Percentiles rank a stretch among this genome's conserved stretches.
Conservation (phyloP, 2,329 filamentous ascomycete genomes). For the Spiromastix sp. region DNA sequence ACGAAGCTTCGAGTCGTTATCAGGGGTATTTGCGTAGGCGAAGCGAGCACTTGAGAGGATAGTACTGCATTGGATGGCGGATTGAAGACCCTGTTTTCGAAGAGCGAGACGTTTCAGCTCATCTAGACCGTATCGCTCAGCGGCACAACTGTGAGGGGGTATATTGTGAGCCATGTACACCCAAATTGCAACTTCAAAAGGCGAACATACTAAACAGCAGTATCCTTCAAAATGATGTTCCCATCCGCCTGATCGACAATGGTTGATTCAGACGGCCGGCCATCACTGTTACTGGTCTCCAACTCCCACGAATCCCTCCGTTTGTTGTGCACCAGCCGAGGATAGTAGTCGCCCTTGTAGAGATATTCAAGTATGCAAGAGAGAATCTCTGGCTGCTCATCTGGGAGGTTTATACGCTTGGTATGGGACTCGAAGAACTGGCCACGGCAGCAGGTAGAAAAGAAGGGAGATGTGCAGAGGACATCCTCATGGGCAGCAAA, state of each 20-base stretch:
- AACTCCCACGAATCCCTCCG: constrained; percentile 70
- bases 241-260: constrained; percentile 57
- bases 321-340: constrained; percentile 72
- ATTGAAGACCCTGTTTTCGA: constrained; percentile 81
- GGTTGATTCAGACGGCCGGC: constrained; percentile 44
- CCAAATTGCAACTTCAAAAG: constrained; percentile 1
- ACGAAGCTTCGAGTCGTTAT: constrained; percentile 79
- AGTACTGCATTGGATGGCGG: constrained; percentile 71
- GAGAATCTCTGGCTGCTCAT: constrained; percentile 84
- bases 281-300: constrained; percentile 46
- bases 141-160: constrained; percentile 55
- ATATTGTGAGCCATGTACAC: constrained; percentile 8
- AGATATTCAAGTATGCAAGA: constrained; percentile 83
- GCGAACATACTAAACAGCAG: constrained; percentile 60
- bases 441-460: constrained; percentile 53
- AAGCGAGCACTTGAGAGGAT: constrained; percentile 82
- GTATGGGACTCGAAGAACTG: constrained; percentile 51
- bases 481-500: constrained; percentile 89
- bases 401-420: constrained; percentile 68
- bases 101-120: constrained; percentile 77
- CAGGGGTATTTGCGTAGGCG: constrained; percentile 79
- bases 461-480: constrained; percentile 68
- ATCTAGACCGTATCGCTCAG: constrained; percentile 71
- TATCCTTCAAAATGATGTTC: constrained; percentile 70
- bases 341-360: constrained; percentile 90